These are phyloP conservation scores for Mycocalia duriaeana DNA, from an alignment of 1,284 basidiomycete species.

Conservation along the genomic window DNA sequence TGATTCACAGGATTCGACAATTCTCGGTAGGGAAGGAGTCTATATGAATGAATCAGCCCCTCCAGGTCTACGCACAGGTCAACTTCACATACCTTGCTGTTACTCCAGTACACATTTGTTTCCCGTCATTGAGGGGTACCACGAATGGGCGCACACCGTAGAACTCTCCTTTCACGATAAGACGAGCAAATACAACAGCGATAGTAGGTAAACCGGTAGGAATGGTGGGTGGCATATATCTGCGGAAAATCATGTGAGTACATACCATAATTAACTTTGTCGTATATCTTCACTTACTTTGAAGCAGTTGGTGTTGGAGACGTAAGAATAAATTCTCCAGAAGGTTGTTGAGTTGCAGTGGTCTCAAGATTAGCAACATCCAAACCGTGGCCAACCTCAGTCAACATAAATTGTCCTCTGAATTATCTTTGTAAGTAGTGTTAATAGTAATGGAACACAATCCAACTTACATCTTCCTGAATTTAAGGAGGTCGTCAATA, in stretches of 20 bases:
- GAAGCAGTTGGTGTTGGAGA: slow-evolving; percentile 51
- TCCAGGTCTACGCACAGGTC: too few species aligned
- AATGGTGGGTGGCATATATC: slow-evolving; percentile 59
- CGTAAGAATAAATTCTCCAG: slow-evolving; percentile 46
- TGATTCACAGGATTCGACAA: slow-evolving; percentile 44
- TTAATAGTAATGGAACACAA: too few species aligned
- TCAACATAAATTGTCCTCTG: slow-evolving; percentile 45
- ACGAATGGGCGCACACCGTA: slow-evolving; percentile 49
- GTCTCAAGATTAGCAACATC: slow-evolving; percentile 57
- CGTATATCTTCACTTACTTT: slow-evolving; percentile 37
- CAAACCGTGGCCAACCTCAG: slow-evolving; percentile 55
- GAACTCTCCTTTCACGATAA: slow-evolving; percentile 44
- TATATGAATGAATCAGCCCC: too few species aligned
- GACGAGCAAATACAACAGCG: slow-evolving; percentile 48
- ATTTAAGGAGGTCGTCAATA: slow-evolving; percentile 39
- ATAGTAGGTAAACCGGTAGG: slow-evolving; percentile 49
- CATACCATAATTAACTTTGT: too few species aligned
- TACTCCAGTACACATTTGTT: slow-evolving; percentile 45
- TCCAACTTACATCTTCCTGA: too few species aligned
- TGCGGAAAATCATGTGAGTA: too few species aligned
- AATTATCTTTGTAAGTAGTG: too few species aligned
- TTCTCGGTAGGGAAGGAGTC: slow-evolving; percentile 38
- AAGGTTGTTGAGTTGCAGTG: slow-evolving; percentile 47
- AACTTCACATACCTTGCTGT: too few species aligned
- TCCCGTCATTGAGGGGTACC: slow-evolving; percentile 43